Evolutionary conservation across 2,329 filamentous ascomycete genomes (phyloP).

Genomic region (Knufia fluminis): DNA sequence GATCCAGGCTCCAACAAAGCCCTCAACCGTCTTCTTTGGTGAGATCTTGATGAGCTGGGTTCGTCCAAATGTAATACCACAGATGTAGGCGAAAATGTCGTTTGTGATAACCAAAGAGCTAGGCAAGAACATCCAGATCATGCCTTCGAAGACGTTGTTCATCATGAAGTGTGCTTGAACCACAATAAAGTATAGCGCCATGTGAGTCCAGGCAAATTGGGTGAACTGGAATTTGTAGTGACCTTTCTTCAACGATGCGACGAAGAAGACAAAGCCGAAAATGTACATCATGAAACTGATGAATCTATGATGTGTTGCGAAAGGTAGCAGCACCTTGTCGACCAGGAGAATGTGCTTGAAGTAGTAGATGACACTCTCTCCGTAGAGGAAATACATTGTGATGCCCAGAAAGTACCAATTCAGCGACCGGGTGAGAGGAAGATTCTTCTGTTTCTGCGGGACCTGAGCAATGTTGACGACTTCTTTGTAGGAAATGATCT

Average conservation of each 20-base stretch:
- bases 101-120: constrained; percentile 94
- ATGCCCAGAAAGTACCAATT: constrained; percentile 99
- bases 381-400: constrained; percentile 98
- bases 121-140: constrained; percentile 99
- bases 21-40: constrained; percentile 98
- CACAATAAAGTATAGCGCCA: constrained; percentile 96
- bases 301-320: constrained; percentile 95
- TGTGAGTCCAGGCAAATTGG: constrained; percentile 98
- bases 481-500: constrained; percentile 98
- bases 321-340: constrained; percentile 80
- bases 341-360: constrained; percentile 98
- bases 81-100: constrained; percentile 97
- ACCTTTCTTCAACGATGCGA: constrained; percentile 84
- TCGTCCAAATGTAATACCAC: constrained; percentile 90
- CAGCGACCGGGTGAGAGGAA: constrained; percentile 88
- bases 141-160: constrained; percentile 99
- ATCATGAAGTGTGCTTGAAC: constrained; percentile 98
- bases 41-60: constrained; percentile 97
- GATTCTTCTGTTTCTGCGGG: constrained; percentile 77
- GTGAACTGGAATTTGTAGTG: constrained; percentile 99
- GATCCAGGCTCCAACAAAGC: constrained; percentile 91
- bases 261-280: constrained; percentile 97
- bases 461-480: constrained; percentile 97
- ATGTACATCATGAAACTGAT: constrained; percentile 98
- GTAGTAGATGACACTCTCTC: constrained; percentile 98